phyloP scores from a whole-genome alignment of 1,284 basidiomycete species.

The Hymenochaete sp. region DNA sequence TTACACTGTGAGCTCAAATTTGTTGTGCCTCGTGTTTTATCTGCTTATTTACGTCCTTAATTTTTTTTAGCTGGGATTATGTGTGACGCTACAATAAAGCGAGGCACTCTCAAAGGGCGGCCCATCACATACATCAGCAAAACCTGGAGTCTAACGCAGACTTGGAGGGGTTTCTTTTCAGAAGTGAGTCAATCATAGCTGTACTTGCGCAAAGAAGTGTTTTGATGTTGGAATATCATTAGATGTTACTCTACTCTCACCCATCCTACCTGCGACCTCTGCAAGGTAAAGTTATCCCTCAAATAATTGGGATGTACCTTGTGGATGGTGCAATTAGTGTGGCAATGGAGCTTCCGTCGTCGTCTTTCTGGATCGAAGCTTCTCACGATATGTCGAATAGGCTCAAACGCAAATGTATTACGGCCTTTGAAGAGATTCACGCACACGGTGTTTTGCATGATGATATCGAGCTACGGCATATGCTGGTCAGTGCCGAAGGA shows the following conservation, averaged over 20 bases:
- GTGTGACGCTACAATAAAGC: constrained; percentile 35
- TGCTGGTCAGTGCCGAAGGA: constrained; percentile 49
- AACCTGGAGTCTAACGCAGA: constrained; percentile 23
- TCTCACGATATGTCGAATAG: constrained; percentile 41
- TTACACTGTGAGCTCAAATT: constrained; percentile 4
- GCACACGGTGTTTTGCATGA: constrained; percentile 42
- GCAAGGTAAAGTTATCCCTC: constrained; percentile 45
- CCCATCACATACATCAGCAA: constrained; percentile 40
- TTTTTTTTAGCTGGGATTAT: constrained; percentile 30
- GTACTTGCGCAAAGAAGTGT: not conserved
- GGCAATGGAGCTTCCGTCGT: constrained; percentile 45
- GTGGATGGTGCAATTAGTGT: constrained; percentile 34
- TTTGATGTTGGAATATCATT: constrained; percentile 1
- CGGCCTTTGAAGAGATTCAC: constrained; percentile 42
- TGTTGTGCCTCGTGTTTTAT: too few species aligned
- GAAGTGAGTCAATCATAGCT: constrained; percentile 19
- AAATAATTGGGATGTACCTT: constrained; percentile 42
- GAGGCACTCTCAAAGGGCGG: constrained; percentile 27
- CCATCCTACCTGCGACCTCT: constrained; percentile 38
- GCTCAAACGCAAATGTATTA: constrained; percentile 40
- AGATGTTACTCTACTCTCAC: constrained; percentile 36
- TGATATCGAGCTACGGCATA: constrained; percentile 41
- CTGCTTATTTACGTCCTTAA: not conserved
- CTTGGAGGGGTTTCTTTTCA: constrained; percentile 20
- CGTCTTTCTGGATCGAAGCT: constrained; percentile 49